Evolutionary conservation across 2,329 filamentous ascomycete species (phyloP), one percentile per base, ranked within the genome.

Genomic region (Ceratocystis diversiconidia): DNA sequence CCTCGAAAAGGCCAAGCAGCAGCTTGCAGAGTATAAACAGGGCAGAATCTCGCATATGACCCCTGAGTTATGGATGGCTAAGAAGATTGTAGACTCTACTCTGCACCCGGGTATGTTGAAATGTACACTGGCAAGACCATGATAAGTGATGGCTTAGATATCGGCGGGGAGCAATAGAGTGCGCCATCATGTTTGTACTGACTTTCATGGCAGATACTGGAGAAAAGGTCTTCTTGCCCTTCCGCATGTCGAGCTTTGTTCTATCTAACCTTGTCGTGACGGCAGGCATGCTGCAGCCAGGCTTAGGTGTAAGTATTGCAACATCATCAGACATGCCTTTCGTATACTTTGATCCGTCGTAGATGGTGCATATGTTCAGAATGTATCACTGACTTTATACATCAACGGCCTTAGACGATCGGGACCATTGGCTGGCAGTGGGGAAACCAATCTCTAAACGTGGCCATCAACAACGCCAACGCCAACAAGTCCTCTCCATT

Each of bases 61-160:
- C 19, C 87, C 90, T 1, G 89, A 96, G 72, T 78, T 99, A 71
- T 99, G 94, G 94, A 80, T 83, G 69, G 94, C 94, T 57, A 99
- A 99, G 83, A 96, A 96, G 81, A 85, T 96, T 70, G 89, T 97
- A 66, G 94, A 99, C 76, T 92, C 94, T 68, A 99, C 94, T 15
- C 78, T 99, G 69, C 94, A 99, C 75, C 94, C 94, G 70, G 91
- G 91, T 95, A 84, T 70, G 80, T 68, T 65, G 30, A 59, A 5
- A 36, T 17, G 17, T 22, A 5, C 30, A 62, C 61, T 22, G 6
- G 32, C 50, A 8, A 6, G 19, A 4, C 12, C 30, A 28, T 22
- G 41, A 25, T 32, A 48, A n/a, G 32, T 17, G 36, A 5, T n/a
- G 2, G 30, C 36, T 22, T 48, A 28, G 48, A 55, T 36, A 5